Conservation (phyloP, 768 basidiomycete species). For the Rhodotorula diobovata region DNA sequence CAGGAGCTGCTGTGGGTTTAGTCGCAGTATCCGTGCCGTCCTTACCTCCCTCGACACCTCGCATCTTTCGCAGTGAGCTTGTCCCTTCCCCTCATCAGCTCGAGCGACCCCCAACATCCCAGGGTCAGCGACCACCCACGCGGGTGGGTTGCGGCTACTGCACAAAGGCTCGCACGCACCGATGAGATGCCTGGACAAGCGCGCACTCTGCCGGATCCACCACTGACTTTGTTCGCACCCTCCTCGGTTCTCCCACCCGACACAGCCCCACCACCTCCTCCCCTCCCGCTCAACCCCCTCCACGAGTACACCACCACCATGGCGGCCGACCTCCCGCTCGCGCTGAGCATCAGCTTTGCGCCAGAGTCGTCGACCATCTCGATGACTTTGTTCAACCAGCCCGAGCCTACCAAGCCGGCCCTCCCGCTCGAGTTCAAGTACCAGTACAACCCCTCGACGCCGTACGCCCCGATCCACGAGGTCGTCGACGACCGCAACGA, state of each 20-base stretch:
- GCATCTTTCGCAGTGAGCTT: too few relatives aligned
- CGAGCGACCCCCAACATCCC: too few relatives aligned
- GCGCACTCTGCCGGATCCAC: background rate
- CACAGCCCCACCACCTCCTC: background rate
- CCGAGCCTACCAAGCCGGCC: constrained; percentile 46
- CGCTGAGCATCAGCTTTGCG: constrained; percentile 39
- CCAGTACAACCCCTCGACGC: constrained; percentile 78
- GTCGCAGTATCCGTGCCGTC: too few relatives aligned
- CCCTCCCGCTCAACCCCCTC: background rate
- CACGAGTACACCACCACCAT: constrained; percentile 2
- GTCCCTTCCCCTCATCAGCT: too few relatives aligned
- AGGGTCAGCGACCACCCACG: too few relatives aligned
- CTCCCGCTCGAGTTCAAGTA: constrained; percentile 79
- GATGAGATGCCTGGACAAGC: too few relatives aligned
- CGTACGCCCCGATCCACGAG: constrained; percentile 86
- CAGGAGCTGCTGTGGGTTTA: too few relatives aligned
- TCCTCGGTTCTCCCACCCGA: too few relatives aligned
- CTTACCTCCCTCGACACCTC: background rate
- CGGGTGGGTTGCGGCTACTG: too few relatives aligned
- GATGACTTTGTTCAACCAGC: constrained; percentile 40
- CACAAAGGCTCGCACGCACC: too few relatives aligned
- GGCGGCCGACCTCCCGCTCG: constrained; percentile 39
- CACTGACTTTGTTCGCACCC: background rate
- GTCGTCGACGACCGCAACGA: constrained; percentile 73
- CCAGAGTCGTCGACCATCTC: constrained; percentile 35